Conservation (phyloP, 345 rosid genomes). For the Cardamine occulta region DNA sequence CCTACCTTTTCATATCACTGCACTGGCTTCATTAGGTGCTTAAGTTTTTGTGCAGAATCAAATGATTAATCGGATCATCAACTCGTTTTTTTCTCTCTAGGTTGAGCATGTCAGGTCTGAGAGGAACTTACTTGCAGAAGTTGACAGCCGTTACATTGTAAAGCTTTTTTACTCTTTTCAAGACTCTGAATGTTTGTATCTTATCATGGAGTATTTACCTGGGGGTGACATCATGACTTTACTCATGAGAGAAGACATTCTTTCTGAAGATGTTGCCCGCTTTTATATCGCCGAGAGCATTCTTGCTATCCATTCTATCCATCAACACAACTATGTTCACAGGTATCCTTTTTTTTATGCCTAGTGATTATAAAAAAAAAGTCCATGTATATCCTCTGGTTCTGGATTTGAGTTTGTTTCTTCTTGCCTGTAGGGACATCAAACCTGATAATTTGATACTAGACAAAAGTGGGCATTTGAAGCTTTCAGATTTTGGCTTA, state of each 20-base stretch:
- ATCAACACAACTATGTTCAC: constrained; percentile 82
- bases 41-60: background rate
- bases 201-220: constrained; percentile 97
- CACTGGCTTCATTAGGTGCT: constrained; percentile 2
- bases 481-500: constrained; percentile 99
- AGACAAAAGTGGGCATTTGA: constrained; percentile 92
- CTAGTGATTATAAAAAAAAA: background rate
- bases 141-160: constrained; percentile 93
- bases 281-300: constrained; percentile 93
- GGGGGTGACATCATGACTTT: constrained; percentile 99
- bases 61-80: background rate
- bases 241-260: constrained; percentile 95
- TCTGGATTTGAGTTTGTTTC: constrained; percentile 21
- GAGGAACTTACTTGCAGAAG: constrained; percentile 96
- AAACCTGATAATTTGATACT: constrained; percentile 96
- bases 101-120: constrained; percentile 99
- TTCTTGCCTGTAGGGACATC: constrained; percentile 74
- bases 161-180: constrained; percentile 95
- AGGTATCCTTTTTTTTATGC: constrained; percentile 50
- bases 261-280: constrained; percentile 88
- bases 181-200: constrained; percentile 93
- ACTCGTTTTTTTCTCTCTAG: constrained; percentile 47
- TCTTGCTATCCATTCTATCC: constrained; percentile 87
- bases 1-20: background rate
- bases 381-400: constrained; percentile 9